Percentiles rank a stretch among this genome's conserved stretches.
Conservation (phyloP, 257 asterid species). For the Osmanthus fragrans region DNA sequence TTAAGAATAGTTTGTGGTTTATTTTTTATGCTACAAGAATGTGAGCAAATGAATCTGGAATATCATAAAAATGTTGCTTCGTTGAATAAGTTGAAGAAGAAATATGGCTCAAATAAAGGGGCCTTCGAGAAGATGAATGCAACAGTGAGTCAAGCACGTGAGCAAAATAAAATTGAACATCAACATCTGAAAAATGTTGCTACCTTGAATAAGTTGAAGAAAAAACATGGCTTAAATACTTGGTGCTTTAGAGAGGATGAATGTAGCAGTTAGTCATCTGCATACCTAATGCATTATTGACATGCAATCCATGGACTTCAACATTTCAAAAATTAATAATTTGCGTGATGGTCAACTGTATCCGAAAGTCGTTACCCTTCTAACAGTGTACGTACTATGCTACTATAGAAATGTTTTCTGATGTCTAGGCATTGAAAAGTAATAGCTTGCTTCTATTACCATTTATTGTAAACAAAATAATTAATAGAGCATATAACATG, state of each 20-base stretch:
- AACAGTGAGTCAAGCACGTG: no score
- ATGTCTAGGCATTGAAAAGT: not conserved
- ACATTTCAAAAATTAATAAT: conserved; percentile 84
- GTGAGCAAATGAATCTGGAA: conserved; percentile 89
- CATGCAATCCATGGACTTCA: conserved; percentile 99
- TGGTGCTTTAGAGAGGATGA: conserved; percentile 81
- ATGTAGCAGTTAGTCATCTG: conserved; percentile 92
- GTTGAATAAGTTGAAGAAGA: no score
- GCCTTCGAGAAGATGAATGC: no score
- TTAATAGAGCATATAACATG: not conserved
- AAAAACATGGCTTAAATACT: conserved; percentile 67
- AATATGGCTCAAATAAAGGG: no score
- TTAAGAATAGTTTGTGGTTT: not conserved
- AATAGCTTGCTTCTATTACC: not conserved
- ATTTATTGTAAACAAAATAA: not conserved
- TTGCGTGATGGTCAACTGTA: conserved; percentile 84
- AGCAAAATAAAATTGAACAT: no score
- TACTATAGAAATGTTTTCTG: conserved; percentile 12
- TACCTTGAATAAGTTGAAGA: conserved; percentile 71
- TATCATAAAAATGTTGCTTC: conserved; percentile 42
- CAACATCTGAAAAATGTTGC: conserved; percentile 45
- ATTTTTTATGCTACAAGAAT: conserved; percentile 57
- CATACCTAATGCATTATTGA: conserved; percentile 96
- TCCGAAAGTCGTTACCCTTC: conserved; percentile 73
- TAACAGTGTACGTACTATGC: conserved; percentile 56